Evolutionary conservation across 2,329 filamentous ascomycete species (phyloP).

Genomic region (Xylariaceae sp.): DNA sequence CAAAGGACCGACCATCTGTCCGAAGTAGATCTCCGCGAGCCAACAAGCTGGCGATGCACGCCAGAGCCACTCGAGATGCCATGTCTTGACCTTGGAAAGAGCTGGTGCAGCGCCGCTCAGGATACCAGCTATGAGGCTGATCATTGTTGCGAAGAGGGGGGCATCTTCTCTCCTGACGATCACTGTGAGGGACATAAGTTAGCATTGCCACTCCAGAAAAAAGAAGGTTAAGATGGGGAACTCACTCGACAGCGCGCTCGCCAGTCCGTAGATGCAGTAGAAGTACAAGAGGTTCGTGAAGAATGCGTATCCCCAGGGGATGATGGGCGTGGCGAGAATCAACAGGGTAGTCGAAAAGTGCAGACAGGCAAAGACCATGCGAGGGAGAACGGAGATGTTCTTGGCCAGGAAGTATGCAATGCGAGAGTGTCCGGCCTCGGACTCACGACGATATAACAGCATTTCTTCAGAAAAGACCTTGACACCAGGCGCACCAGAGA

Average conservation of each 20-base stretch:
- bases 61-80: conserved; percentile 56
- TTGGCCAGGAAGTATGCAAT: conserved; percentile 56
- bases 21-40: conserved; percentile 55
- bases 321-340: conserved; percentile 46
- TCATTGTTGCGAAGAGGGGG: conserved; percentile 52
- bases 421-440: conserved; percentile 53
- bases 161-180: conserved; percentile 52
- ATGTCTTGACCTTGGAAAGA: conserved; percentile 43
- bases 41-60: conserved; percentile 50
- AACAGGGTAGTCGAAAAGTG: conserved; percentile 53
- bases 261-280: conserved; percentile 55
- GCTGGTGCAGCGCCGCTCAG: conserved; percentile 51
- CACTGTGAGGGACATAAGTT: conserved; percentile 27
- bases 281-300: conserved; percentile 52
- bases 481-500: conserved; percentile 51
- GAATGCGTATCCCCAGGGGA: conserved; percentile 47
- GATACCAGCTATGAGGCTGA: conserved; percentile 50
- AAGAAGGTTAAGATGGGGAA: not conserved
- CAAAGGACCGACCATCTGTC: conserved; percentile 46
- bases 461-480: conserved; percentile 55
- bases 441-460: conserved; percentile 51
- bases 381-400: conserved; percentile 46
- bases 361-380: conserved; percentile 48
- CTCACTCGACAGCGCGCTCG: conserved; percentile 43
- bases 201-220: not conserved